Evolutionary conservation across 495 filamentous ascomycete genomes (phyloP).

Genomic region (Neurospora sublineolata): DNA sequence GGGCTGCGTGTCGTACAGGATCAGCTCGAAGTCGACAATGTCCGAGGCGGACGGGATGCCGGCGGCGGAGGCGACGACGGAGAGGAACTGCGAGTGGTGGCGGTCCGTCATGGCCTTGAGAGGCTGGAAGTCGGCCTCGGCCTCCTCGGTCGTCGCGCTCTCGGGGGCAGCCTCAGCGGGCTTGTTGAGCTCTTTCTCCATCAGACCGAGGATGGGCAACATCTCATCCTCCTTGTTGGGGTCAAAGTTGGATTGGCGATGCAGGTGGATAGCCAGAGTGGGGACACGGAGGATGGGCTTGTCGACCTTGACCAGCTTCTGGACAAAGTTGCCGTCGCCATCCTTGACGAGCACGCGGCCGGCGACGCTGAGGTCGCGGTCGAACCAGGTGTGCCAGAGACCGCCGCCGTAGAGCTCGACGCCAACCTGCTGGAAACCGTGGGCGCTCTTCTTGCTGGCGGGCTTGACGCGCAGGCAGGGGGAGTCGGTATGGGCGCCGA

Average conservation of each 20-base stretch:
- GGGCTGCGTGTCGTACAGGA: slow-evolving; percentile 91
- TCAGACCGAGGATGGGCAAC: slow-evolving; percentile 83
- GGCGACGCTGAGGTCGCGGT: slow-evolving; percentile 85
- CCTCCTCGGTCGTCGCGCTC: slow-evolving; percentile 27
- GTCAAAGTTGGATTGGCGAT: slow-evolving; percentile 68
- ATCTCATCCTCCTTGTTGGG: slow-evolving; percentile 97
- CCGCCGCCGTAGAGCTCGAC: slow-evolving; percentile 96
- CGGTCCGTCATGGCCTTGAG: slow-evolving; percentile 67
- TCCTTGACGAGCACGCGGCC: slow-evolving; percentile 76
- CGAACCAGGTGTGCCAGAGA: slow-evolving; percentile 79
- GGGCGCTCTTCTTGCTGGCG: slow-evolving; percentile 68
- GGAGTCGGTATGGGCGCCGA: slow-evolving; percentile 95
- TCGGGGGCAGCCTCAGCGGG: slow-evolving; percentile 24
- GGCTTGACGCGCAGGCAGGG: slow-evolving; percentile 86
- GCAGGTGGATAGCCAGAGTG: slow-evolving; percentile 85
- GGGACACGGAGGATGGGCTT: slow-evolving; percentile 85
- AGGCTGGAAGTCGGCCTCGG: slow-evolving; percentile 50
- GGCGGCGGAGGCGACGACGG: slow-evolving; percentile 73
- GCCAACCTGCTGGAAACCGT: slow-evolving; percentile 90
- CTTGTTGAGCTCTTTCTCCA: slow-evolving; percentile 77
- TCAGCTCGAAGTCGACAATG: slow-evolving; percentile 87
- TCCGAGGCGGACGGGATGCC: slow-evolving; percentile 52
- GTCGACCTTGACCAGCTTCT: slow-evolving; percentile 83
- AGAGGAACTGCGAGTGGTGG: slow-evolving; percentile 78
- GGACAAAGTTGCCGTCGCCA: slow-evolving; percentile 59